Base-by-base conservation (phyloP, 2,329 filamentous ascomycete genomes). In the Tothia fuscella region DNA sequence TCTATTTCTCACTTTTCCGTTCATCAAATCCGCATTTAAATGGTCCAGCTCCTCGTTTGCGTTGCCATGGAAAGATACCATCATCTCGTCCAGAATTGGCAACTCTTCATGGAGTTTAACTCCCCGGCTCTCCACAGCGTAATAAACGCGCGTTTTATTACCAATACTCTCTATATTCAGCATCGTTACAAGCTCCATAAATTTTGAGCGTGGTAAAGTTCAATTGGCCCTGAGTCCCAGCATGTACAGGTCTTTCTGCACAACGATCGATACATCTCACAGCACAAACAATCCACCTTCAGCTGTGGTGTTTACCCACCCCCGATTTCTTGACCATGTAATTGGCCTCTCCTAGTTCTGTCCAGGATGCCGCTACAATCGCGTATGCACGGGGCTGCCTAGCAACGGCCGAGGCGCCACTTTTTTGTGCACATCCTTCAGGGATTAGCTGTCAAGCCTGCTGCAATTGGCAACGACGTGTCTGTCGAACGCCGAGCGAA, bases 141-240 rank as follows among this genome's bases (percentile, higher is more conserved):
- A n/a, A n/a, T n/a, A n/a, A n/a, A n/a, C n/a, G n/a, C n/a, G n/a
- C n/a, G n/a, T n/a, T n/a, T n/a, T n/a, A n/a, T n/a, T n/a, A n/a
- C n/a, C n/a, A n/a, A n/a, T n/a, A n/a, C n/a, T n/a, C n/a, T n/a
- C n/a, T n/a, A n/a, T n/a, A n/a, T n/a, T n/a, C n/a, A n/a, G n/a
- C n/a, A n/a, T n/a, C n/a, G n/a, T n/a, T n/a, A n/a, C n/a, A n/a
- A n/a, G n/a, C n/a, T n/a, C n/a, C n/a, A n/a, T n/a, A n/a, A n/a
- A n/a, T n/a, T n/a, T n/a, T n/a, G n/a, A n/a, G 35, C 35, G 35
- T 37, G 35, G 16, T 25, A 28, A 26, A 14, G 22, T 5, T 10
- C 35, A 26, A 37, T 37, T 37, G 35, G 35, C 35, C n/a, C 9
- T 37, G 5, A n/a, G n/a, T n/a, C n/a, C n/a, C n/a, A n/a, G n/a